Base-by-base conservation (phyloP, 1,284 basidiomycete genomes). In the Cutaneotrichosporon curvatum region DNA sequence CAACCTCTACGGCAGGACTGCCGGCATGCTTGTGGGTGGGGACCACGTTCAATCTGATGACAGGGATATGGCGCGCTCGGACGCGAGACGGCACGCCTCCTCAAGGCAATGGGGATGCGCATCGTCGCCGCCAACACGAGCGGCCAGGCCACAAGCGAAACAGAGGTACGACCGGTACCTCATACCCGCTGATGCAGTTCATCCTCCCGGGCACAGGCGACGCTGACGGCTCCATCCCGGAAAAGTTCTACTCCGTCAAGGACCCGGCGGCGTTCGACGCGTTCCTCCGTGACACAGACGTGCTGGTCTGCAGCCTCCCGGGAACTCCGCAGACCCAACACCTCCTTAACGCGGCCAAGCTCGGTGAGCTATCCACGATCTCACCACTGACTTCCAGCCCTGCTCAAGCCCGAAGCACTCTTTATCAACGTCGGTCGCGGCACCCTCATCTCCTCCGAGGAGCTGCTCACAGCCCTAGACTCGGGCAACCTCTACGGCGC, bases 391-490 rank as follows among this genome's bases (percentile, higher is more conserved):
- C 28, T 32, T 7, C 7, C 31, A 62, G 62, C 44, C 9, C 35
- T 48, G 7, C 50, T 71, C 10, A 62, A 60, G 14, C 45, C 58
- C 18, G 62, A 61, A 10, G 58, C 62, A 1, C 46, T 68, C 25
- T 63, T 71, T 32, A 49, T 70, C 40, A 71, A 71, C 50, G 60
- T 71, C 20, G 68, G 68, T 8, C 58, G 68, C 22, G 68, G 68
- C 4, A 53, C 59, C 45, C 40, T 71, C 11, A 50, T 69, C 46
- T 54, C 53, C 33, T 61, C 59, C 65, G 67, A 65, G 15, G 61
- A 64, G 35, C 52, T 68, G 12, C 45, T 68, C 15, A 33, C 50
- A 9, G 57, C 60, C 0, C 59, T 70, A 14, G 46, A 40, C 47
- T 23, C 47, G 48, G 33, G 34, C 19, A 48, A 59, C 44, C 54